Conservation (phyloP, 306 rosid species). For the Glycine soja region DNA sequence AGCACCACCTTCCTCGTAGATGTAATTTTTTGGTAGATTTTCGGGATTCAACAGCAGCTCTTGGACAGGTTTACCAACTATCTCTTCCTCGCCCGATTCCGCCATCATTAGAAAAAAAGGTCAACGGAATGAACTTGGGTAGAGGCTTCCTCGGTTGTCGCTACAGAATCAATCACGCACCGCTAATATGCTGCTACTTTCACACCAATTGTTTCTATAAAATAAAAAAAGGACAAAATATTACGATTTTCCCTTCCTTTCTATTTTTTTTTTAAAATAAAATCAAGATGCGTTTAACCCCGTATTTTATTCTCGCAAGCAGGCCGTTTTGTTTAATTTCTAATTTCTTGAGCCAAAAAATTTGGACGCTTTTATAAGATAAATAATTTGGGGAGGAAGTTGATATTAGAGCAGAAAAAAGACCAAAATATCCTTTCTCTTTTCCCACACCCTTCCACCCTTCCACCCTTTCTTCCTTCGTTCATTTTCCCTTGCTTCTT, state of each 20-base stretch:
- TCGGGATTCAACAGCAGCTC: conserved; percentile 44
- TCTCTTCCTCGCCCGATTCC: conserved; percentile 9
- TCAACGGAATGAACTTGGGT: not conserved
- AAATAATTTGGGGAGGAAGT: not conserved
- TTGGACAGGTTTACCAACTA: conserved; percentile 46
- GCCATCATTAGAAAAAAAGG: conserved; percentile 29
- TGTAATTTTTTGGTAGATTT: conserved; percentile 48
- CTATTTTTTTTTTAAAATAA: not conserved
- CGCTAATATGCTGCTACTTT: too few species aligned
- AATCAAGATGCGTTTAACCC: not conserved
- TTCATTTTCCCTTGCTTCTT: too few species aligned
- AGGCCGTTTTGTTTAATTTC: not conserved
- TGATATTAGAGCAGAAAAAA: too few species aligned
- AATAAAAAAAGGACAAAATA: not conserved
- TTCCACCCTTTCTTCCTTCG: too few species aligned
- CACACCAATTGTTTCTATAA: not conserved
- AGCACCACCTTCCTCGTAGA: conserved; percentile 38
- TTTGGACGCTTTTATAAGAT: not conserved
- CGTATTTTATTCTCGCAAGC: not conserved
- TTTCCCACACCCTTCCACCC: too few species aligned
- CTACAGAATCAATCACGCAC: not conserved
- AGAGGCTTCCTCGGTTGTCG: not conserved
- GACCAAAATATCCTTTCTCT: too few species aligned
- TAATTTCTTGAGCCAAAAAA: not conserved
- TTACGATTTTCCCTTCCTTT: not conserved